These are phyloP conservation scores for Aspergillus carbonarius DNA, from an alignment of 2,329 filamentous ascomycete species.

Conservation along the genomic window DNA sequence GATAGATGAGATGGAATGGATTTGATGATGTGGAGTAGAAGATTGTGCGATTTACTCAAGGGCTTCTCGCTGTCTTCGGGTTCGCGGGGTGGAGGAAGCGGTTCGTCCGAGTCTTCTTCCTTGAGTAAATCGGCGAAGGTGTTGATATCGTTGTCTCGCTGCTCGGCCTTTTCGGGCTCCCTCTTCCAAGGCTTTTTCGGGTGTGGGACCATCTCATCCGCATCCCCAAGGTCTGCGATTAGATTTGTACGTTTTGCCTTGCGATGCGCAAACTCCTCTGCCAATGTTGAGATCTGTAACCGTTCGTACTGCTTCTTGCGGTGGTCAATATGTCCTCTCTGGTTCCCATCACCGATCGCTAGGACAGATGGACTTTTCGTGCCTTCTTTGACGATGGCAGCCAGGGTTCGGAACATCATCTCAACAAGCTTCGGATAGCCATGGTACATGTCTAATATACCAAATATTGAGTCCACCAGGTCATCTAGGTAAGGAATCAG, in stretches of 20 bases:
- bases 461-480: conserved; percentile 85
- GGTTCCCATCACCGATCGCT: conserved; percentile 39
- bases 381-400: conserved; percentile 80
- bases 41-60: conserved; percentile 71
- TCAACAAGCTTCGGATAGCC: conserved; percentile 87
- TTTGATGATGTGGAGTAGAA: conserved; percentile 76
- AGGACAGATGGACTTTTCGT: conserved; percentile 56
- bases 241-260: conserved; percentile 31
- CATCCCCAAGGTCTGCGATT: conserved; percentile 23
- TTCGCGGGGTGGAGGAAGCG: conserved; percentile 45
- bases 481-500: conserved; percentile 90
- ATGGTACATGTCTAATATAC: conserved; percentile 90
- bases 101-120: conserved; percentile 33
- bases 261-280: conserved; percentile 34
- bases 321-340: conserved; percentile 24
- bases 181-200: conserved; percentile 35
- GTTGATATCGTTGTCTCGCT: conserved; percentile 18
- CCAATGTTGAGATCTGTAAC: conserved; percentile 34
- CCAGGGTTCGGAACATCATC: conserved; percentile 76
- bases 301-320: conserved; percentile 32
- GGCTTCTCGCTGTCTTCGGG: conserved; percentile 59
- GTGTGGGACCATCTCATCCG: conserved; percentile 26
- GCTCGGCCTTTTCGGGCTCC: conserved; percentile 24
- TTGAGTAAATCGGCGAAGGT: conserved; percentile 34
- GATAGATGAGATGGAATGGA: conserved; percentile 90